phyloP scores from a whole-genome alignment of 805 yeast species.

The Ogataea nakhonphanomensis region DNA sequence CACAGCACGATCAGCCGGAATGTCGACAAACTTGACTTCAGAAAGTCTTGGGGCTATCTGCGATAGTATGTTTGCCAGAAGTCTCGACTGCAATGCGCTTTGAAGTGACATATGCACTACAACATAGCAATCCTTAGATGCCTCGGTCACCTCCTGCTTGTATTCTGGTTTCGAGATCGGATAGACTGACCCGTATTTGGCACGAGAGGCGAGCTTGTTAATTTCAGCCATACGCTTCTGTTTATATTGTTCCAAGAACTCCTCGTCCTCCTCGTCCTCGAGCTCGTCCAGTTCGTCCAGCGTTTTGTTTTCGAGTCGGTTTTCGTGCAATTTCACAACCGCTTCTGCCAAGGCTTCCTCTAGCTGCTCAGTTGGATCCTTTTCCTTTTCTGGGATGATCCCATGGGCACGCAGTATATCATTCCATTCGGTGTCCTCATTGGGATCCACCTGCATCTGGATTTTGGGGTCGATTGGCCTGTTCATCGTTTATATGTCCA shows the following conservation, averaged over 20 bases:
- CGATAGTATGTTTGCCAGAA: slow-evolving; percentile 56
- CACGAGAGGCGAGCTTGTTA: slow-evolving; percentile 49
- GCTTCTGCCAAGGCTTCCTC: slow-evolving; percentile 90
- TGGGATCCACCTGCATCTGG: slow-evolving; percentile 87
- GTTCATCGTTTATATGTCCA: slow-evolving; percentile 10
- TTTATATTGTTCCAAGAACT: slow-evolving; percentile 74
- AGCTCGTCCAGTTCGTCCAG: slow-evolving; percentile 80
- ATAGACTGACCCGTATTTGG: slow-evolving; percentile 69
- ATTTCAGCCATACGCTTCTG: slow-evolving; percentile 76
- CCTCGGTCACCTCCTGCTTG: slow-evolving; percentile 77
- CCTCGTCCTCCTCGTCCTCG: slow-evolving; percentile 93
- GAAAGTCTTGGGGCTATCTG: slow-evolving; percentile 63
- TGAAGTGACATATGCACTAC: slow-evolving; percentile 73
- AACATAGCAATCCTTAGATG: slow-evolving; percentile 64
- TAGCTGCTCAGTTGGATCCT: slow-evolving; percentile 80
- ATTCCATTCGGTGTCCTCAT: slow-evolving; percentile 98
- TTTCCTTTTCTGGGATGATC: slow-evolving; percentile 86
- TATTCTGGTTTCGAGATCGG: slow-evolving; percentile 88
- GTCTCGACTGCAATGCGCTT: slow-evolving; percentile 68
- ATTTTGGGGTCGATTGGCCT: slow-evolving; percentile 48
- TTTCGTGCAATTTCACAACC: slow-evolving; percentile 71
- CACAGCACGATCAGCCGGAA: slow-evolving; percentile 85
- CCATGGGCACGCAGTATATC: slow-evolving; percentile 90
- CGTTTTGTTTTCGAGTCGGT: slow-evolving; percentile 72
- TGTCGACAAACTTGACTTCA: slow-evolving; percentile 88